These are phyloP conservation scores for Diaporthe ampelina DNA, from an alignment of 2,329 filamentous ascomycete genomes.

Conservation along the genomic window DNA sequence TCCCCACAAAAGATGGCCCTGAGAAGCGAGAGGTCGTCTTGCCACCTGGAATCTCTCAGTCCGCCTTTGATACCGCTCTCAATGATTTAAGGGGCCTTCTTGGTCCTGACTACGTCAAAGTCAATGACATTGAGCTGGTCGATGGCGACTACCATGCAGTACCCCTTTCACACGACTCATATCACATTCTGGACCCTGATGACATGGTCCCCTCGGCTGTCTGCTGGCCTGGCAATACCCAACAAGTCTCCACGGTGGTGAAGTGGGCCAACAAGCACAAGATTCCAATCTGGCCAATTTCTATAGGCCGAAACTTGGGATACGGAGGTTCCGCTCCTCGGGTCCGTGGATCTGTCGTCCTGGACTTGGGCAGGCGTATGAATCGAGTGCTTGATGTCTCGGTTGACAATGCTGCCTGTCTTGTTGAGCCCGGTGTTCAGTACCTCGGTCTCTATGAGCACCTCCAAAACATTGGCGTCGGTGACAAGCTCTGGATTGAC, in stretches of 20 bases:
- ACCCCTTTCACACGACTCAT: conserved; percentile 1
- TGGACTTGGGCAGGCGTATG: not conserved
- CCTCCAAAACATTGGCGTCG: conserved; percentile 1
- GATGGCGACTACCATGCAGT: not conserved
- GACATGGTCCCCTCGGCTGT: conserved; percentile 12
- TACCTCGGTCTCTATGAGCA: not conserved
- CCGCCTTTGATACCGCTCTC: not conserved
- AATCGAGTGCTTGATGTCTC: not conserved
- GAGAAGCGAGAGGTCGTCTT: conserved; percentile 6
- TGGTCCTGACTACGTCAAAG: conserved; percentile 1
- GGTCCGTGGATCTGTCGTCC: conserved; percentile 4
- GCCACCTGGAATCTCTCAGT: not conserved
- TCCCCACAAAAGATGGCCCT: conserved; percentile 4
- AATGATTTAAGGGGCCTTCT: not conserved
- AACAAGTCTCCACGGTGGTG: not conserved
- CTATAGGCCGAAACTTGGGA: conserved; percentile 1
- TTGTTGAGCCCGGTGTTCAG: conserved; percentile 1
- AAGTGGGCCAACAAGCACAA: conserved; percentile 18
- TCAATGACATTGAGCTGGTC: conserved; percentile 7
- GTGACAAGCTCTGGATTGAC: conserved; percentile 1
- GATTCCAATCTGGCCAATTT: conserved; percentile 1
- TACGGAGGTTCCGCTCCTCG: conserved; percentile 5
- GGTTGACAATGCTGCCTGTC: conserved; percentile 16
- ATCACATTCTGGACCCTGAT: conserved; percentile 1
- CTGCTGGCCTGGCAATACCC: conserved; percentile 12